Base-by-base conservation (phyloP, 352 stramenopile genomes). In the Globisporangium acanthophoron region DNA sequence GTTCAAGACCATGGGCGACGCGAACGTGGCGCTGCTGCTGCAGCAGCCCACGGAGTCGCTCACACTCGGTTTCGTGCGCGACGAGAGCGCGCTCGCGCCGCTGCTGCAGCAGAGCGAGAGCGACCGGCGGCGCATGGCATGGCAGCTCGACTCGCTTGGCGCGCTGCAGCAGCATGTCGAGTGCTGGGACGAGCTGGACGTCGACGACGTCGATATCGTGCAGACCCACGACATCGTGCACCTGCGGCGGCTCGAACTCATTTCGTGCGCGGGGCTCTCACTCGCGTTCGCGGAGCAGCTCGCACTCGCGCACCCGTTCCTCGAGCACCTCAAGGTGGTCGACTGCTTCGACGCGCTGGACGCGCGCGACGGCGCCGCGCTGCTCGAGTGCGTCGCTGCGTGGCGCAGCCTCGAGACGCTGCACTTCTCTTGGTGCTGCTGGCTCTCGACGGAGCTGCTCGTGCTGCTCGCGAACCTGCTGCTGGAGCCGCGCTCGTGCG, bases 381-480 rank as follows among this genome's bases (percentile, higher is more conserved):
- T 89, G n/a, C 58, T 92, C 18, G 64, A 70, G 46, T 65, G 85
- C 31, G 55, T 92, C 16, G 65, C 77, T 20, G 69, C 64, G 41
- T 88, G 70, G 57, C 76, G 77, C 20, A 60, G 63, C 13, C 76
- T 92, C 44, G 84, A 82, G 66, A 78, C 76, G 45, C 59, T 92
- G 50, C 75, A 78, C 40, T 78, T 92, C 41, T 87, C 81, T n/a
- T 92, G 81, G 81, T 92, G 81, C 67, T 82, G 76, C 60, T 92
- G 81, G 81, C 73, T 92, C 53, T 87, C 79, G 27, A 92, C 79
- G 24, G 79, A 92, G 59, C 74, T 83, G 35, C 76, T 92, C 24
- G 74, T 88, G 15, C 75, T 74, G 6, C 80, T 92, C 44, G 81
- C 74, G 18, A 88, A 92, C 67, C 70, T 85, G 39, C 57, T 92